A percentile compares a stretch with the other conserved stretches of the same genome.
phyloP scores from a whole-genome alignment of 1,284 basidiomycete genomes.

The Pterulicium gracile region DNA sequence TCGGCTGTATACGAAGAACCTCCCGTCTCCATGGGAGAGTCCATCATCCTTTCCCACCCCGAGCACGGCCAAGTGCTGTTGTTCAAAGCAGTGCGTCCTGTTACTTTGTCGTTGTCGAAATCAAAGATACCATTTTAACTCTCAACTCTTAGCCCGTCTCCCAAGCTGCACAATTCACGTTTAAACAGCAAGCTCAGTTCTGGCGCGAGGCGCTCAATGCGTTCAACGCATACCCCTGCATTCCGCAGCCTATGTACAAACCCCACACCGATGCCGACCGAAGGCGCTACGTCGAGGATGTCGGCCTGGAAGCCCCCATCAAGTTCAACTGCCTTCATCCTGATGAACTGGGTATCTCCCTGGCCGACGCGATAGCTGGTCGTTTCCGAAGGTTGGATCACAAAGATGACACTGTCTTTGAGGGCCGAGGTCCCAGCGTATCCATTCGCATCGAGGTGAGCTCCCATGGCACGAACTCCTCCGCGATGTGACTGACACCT shows the following conservation, averaged over 20 bases:
- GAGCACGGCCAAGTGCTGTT: no score
- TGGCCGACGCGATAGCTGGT: conserved; percentile 39
- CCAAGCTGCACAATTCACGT: conserved; percentile 10
- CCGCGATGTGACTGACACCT: conserved; percentile 5
- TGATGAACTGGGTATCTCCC: conserved; percentile 42
- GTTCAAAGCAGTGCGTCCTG: no score
- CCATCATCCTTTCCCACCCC: no score
- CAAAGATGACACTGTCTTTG: conserved; percentile 54
- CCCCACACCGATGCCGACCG: conserved; percentile 66
- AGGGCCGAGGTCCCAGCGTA: conserved; percentile 61
- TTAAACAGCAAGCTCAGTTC: conserved; percentile 29
- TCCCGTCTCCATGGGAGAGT: no score
- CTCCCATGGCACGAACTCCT: conserved; percentile 1
- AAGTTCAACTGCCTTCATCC: conserved; percentile 44
- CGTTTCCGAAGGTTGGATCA: conserved; percentile 29
- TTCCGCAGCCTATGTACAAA: conserved; percentile 59
- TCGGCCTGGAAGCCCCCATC: conserved; percentile 48
- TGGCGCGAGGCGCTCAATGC: conserved; percentile 29
- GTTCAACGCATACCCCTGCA: conserved; percentile 28
- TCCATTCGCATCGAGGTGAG: conserved; percentile 62
- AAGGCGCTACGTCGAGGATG: conserved; percentile 61
- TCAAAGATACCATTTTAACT: no score
- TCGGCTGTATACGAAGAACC: no score
- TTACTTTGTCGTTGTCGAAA: no score
- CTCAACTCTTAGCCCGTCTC: no score